Conservation (phyloP, 345 rosid genomes). For the Pugionium cornutum region DNA sequence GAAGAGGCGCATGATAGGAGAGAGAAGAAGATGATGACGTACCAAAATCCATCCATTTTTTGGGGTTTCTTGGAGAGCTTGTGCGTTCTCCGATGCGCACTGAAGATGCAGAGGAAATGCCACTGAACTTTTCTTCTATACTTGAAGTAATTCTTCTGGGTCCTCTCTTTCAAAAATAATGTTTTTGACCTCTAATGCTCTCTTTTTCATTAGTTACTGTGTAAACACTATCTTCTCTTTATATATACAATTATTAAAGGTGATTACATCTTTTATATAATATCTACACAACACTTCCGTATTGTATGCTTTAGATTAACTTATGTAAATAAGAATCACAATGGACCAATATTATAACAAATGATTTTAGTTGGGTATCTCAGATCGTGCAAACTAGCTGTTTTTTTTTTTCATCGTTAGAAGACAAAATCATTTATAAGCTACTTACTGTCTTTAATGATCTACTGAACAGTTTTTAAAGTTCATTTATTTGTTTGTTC, state of each 20-base stretch:
- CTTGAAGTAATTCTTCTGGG: slow-evolving; percentile 18
- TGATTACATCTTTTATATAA: slow-evolving; percentile 12
- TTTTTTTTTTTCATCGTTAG: too few relatives aligned
- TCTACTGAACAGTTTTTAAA: too few relatives aligned
- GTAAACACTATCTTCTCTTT: slow-evolving; percentile 31
- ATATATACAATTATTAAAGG: slow-evolving; percentile 35
- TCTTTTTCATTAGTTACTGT: slow-evolving; percentile 15
- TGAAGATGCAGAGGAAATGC: slow-evolving; percentile 11
- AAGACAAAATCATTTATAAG: too few relatives aligned
- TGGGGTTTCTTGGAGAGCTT: slow-evolving; percentile 20
- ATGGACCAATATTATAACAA: too few relatives aligned
- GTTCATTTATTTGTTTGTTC: too few relatives aligned
- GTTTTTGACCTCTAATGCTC: slow-evolving; percentile 38
- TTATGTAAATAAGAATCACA: too few relatives aligned
- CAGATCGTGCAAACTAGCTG: too few relatives aligned
- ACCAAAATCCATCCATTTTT: slow-evolving; percentile 8
- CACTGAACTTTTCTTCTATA: too few relatives aligned
- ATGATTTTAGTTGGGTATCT: too few relatives aligned
- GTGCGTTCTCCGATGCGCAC: not conserved
- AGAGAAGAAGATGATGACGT: slow-evolving; percentile 20
- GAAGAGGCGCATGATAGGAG: slow-evolving; percentile 20
- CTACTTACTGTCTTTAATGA: too few relatives aligned
- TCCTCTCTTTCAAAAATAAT: slow-evolving; percentile 40
- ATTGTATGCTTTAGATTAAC: too few relatives aligned
- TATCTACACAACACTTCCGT: too few relatives aligned